These are phyloP conservation scores for Suhomyces sp. DNA, from an alignment of 805 yeast species.

Conservation along the genomic window DNA sequence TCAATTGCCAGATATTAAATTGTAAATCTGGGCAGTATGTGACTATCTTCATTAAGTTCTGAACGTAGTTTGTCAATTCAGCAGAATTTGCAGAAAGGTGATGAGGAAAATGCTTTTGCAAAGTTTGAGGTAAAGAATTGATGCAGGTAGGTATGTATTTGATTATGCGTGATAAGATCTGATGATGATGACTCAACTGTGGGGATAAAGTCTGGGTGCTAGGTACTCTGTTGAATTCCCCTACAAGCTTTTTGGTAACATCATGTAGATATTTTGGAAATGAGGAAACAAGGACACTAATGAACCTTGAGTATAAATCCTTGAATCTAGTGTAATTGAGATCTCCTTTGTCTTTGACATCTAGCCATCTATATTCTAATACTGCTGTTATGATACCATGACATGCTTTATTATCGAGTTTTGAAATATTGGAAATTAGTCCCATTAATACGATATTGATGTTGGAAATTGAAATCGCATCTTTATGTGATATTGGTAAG, in stretches of 20 bases:
- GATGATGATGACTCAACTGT: slow-evolving; percentile 61
- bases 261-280: slow-evolving; percentile 89
- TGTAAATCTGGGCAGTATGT: slow-evolving; percentile 76
- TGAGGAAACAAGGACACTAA: slow-evolving; percentile 76
- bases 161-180: slow-evolving; percentile 60
- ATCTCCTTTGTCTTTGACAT: slow-evolving; percentile 17
- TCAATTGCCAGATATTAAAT: slow-evolving; percentile 72
- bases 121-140: slow-evolving; percentile 55
- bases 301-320: slow-evolving; percentile 64
- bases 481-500: slow-evolving; percentile 51
- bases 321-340: slow-evolving; percentile 33
- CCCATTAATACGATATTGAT: slow-evolving; percentile 55
- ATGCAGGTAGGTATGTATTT: slow-evolving; percentile 81
- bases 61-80: slow-evolving; percentile 60
- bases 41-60: slow-evolving; percentile 58
- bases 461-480: slow-evolving; percentile 53
- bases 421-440: slow-evolving; percentile 63
- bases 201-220: slow-evolving; percentile 16
- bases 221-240: slow-evolving; percentile 45
- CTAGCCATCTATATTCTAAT: slow-evolving; percentile 65
- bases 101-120: slow-evolving; percentile 73
- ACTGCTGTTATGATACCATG: slow-evolving; percentile 58
- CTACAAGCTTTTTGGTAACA: slow-evolving; percentile 66
- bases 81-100: slow-evolving; percentile 57
- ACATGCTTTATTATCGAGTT: slow-evolving; percentile 59